Base-by-base conservation (phyloP, 1,284 basidiomycete species). In the Ganoderma leucocontextum region DNA sequence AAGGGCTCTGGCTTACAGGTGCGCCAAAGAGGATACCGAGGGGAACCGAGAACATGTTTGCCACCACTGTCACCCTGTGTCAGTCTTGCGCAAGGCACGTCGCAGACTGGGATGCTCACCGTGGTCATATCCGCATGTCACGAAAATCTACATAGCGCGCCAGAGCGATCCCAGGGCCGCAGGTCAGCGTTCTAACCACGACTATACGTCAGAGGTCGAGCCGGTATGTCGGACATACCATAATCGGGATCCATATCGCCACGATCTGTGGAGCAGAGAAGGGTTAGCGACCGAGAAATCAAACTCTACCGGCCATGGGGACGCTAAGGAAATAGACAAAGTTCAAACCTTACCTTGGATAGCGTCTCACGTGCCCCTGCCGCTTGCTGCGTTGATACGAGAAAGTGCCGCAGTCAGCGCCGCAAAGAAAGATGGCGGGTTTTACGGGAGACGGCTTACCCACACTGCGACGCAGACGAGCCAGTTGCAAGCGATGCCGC, bases 401-500 rank as follows among this genome's bases (percentile, higher is more conserved):
- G 10, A 49, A 13, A 49, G 13, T 33, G 52, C 17, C 49, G 22
- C 2, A 49, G 29, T 35, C 52, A 55, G 52, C 29, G 17, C 52
- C 52, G 52, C 29, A 55, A 55, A 35, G 52, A 10, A 25, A 25
- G 22, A 19, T 33, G 17, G 15, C 29, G 52, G 19, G 19, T 36
- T 22, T n/a, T 36, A 59, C 19, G 36, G 12, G 57, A 19, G 57
- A 22, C 9, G 25, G 78, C 89, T 41, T 68, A 91, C 91, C 90
- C 92, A 94, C 65, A 94, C 84, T 4, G 92, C 92, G n/a, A 93
- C 80, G 71, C 86, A 91, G 42, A 94, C 93, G 2, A 94, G 82
- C 88, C 91, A 92, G 73, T 94, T 94, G 73, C 92, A 94, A 4
- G 87, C 92, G 71, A 94, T 92, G 0, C 91, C 92, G 25, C 92